A percentile compares a stretch with the other conserved stretches of the same genome.
Conservation (phyloP, 106 monocot species). For the Gastrodia elata region DNA sequence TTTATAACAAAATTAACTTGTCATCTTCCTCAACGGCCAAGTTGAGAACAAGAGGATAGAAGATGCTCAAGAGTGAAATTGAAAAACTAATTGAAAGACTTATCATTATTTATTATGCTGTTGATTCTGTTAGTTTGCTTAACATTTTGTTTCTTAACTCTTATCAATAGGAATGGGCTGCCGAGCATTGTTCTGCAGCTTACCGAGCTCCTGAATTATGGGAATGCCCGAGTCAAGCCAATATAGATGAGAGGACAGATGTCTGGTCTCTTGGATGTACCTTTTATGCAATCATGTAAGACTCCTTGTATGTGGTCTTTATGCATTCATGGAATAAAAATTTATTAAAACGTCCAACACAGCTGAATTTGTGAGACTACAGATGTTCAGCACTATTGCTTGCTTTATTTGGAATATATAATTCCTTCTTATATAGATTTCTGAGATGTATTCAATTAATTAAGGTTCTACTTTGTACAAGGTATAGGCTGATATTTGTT, state of each 20-base stretch:
- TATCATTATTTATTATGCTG: not conserved
- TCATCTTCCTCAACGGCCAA: too few relatives aligned
- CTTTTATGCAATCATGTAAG: slow-evolving; percentile 96
- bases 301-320: too few relatives aligned
- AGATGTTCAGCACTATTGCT: too few relatives aligned
- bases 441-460: too few relatives aligned
- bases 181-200: slow-evolving; percentile 62
- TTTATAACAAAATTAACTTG: too few relatives aligned
- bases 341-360: too few relatives aligned
- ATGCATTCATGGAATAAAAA: too few relatives aligned
- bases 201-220: slow-evolving; percentile 59
- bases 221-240: slow-evolving; percentile 56
- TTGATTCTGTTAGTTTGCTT: not conserved
- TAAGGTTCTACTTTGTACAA: not conserved
- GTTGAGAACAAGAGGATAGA: too few relatives aligned
- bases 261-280: slow-evolving; percentile 97
- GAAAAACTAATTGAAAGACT: not conserved
- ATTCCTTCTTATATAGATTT: too few relatives aligned
- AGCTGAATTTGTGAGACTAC: too few relatives aligned
- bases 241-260: slow-evolving; percentile 93
- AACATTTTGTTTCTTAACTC: not conserved
- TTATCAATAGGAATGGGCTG: slow-evolving; percentile 51
- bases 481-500: not conserved
- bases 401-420: too few relatives aligned
- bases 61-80: too few relatives aligned